Percentiles rank a stretch among this genome's conserved stretches.
phyloP scores from a whole-genome alignment of 2,329 filamentous ascomycete species.

The Cercospora brassicicola region DNA sequence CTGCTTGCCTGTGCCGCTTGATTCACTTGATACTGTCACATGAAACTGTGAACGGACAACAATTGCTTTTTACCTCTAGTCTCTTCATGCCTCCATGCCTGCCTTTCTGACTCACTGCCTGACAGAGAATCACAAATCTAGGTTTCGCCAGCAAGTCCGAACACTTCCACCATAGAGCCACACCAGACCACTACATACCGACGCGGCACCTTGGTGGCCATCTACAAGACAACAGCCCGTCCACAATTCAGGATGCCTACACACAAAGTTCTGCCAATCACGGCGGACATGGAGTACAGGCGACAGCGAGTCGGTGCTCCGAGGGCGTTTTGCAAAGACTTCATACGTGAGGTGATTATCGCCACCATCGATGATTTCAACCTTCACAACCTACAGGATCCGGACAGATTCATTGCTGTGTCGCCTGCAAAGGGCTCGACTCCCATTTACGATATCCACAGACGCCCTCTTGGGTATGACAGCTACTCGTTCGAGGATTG shows the following conservation, averaged over 20 bases:
- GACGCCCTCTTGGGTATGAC: neutral
- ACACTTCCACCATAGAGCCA: neutral
- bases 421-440: neutral
- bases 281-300: neutral
- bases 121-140: neutral
- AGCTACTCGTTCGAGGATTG: neutral
- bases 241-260: neutral
- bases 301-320: neutral
- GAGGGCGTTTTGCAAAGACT: neutral
- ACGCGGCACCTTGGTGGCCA: neutral
- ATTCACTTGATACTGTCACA: conserved; percentile 3
- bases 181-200: neutral
- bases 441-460: neutral
- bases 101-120: neutral
- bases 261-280: neutral
- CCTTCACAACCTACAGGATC: neutral
- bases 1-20: neutral
- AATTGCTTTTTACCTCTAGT: neutral
- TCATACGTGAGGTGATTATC: neutral
- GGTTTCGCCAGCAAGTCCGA: neutral
- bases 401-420: neutral
- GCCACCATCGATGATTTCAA: neutral
- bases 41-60: neutral
- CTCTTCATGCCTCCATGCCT: neutral
- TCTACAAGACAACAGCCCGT: neutral